Percentiles rank a stretch among this genome's conserved stretches.
These are phyloP conservation scores for Suzukiozyma palmioleophila DNA, from an alignment of 1,139 yeast genomes.

Conservation along the genomic window DNA sequence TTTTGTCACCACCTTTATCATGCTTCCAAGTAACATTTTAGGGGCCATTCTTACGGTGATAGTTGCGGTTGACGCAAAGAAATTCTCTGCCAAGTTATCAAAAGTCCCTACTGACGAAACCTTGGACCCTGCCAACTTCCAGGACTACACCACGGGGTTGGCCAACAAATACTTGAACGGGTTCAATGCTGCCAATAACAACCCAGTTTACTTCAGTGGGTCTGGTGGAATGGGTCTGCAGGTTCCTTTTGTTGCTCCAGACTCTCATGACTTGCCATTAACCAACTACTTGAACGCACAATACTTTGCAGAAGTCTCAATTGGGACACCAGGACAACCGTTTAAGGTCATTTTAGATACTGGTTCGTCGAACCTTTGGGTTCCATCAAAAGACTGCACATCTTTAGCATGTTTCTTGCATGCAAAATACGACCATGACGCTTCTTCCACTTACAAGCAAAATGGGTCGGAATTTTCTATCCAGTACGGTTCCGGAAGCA, in stretches of 20 bases:
- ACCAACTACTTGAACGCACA: constrained; percentile 93
- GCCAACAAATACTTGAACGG: constrained; percentile 66
- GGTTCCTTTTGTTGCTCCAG: constrained; percentile 41
- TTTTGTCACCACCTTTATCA: not conserved
- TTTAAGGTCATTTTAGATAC: constrained; percentile 92
- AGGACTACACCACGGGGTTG: constrained; percentile 63
- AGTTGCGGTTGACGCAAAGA: constrained; percentile 51
- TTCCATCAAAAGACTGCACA: constrained; percentile 82
- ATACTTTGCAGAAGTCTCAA: constrained; percentile 80
- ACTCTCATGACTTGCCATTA: constrained; percentile 65
- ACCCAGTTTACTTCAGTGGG: constrained; percentile 15
- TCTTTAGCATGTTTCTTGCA: constrained; percentile 95
- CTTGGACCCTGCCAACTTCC: constrained; percentile 54
- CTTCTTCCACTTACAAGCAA: constrained; percentile 74
- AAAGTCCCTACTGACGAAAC: constrained; percentile 62
- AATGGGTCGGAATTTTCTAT: constrained; percentile 84
- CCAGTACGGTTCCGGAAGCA: constrained; percentile 87
- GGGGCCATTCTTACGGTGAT: not conserved
- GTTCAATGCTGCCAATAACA: constrained; percentile 39
- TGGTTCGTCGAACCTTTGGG: constrained; percentile 96
- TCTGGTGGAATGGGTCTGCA: constrained; percentile 17
- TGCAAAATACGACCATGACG: constrained; percentile 77
- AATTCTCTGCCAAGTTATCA: constrained; percentile 57
- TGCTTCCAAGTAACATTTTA: constrained; percentile 3
- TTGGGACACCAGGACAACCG: constrained; percentile 91